These are phyloP conservation scores for Colletotrichum abscissum DNA, from an alignment of 2,329 filamentous ascomycete species.

Conservation along the genomic window DNA sequence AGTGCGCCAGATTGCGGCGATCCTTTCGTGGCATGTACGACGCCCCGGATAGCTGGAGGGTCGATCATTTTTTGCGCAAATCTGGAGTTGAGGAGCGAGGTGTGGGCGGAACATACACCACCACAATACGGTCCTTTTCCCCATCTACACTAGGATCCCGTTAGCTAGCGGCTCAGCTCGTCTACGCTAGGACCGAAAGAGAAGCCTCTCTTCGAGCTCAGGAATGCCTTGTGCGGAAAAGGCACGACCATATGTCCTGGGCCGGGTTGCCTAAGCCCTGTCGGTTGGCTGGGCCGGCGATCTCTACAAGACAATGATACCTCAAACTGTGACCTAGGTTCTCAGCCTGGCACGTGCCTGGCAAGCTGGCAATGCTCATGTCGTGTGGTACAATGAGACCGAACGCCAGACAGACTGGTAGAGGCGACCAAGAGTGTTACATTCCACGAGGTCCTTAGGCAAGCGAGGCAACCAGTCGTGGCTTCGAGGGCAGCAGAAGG, in stretches of 20 bases:
- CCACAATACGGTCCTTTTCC: neutral
- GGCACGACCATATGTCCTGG: neutral
- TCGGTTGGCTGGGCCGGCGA: neutral
- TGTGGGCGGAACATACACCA: neutral
- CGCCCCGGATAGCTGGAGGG: conserved; percentile 20
- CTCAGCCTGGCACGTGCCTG: neutral
- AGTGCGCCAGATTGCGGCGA: conserved; percentile 11
- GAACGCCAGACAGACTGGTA: neutral
- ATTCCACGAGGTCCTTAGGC: neutral
- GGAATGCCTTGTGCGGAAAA: conserved; percentile 24
- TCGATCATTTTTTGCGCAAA: conserved; percentile 1
- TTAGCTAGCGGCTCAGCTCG: neutral
- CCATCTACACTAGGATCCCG: neutral
- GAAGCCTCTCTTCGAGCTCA: neutral
- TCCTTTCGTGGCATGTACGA: conserved; percentile 8
- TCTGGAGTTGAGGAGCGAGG: neutral
- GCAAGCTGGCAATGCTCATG: neutral
- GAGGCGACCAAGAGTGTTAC: neutral
- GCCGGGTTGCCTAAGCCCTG: neutral
- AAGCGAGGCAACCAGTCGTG: neutral
- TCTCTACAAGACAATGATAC: neutral
- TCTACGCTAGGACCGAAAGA: neutral
- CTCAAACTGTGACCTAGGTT: neutral
- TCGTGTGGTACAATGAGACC: neutral
- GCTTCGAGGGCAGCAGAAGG: neutral